Conservation (phyloP, 352 stramenopile species). For the Phytophthora capsici region DNA sequence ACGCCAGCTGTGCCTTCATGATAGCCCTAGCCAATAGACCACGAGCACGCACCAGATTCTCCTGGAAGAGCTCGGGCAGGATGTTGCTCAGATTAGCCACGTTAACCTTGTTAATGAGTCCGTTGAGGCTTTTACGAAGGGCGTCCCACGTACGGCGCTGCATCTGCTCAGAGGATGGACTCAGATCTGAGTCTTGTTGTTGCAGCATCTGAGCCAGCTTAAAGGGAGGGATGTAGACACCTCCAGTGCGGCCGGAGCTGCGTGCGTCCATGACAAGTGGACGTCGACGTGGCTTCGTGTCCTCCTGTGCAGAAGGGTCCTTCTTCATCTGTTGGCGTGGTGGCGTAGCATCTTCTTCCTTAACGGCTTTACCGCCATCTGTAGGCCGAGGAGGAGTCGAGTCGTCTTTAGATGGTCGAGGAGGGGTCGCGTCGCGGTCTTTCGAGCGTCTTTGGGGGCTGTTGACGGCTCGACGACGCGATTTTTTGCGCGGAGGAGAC, state of each 20-base stretch:
- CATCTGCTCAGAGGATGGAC: constrained; percentile 67
- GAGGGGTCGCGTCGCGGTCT: constrained; percentile 27
- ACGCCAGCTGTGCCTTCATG: constrained; percentile 97
- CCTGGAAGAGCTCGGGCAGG: constrained; percentile 96
- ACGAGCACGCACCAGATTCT: constrained; percentile 97
- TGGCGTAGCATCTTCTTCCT: constrained; percentile 3
- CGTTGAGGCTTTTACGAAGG: constrained; percentile 97
- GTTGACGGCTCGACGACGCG: constrained; percentile 1
- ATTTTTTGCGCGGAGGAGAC: constrained; percentile 44
- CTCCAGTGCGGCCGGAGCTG: constrained; percentile 74
- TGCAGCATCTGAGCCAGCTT: constrained; percentile 87
- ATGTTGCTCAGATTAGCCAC: constrained; percentile 96
- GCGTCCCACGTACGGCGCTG: constrained; percentile 96
- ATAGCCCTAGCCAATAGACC: constrained; percentile 95
- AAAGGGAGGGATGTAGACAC: constrained; percentile 94
- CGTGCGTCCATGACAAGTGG: constrained; percentile 41
- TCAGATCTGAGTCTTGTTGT: constrained; percentile 36
- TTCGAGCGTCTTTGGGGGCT: neutral
- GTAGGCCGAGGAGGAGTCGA: constrained; percentile 18
- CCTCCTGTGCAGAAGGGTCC: constrained; percentile 15
- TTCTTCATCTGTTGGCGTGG: constrained; percentile 7
- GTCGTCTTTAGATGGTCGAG: constrained; percentile 5
- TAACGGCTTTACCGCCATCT: neutral
- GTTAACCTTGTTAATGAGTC: constrained; percentile 98
- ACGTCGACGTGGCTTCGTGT: constrained; percentile 25